Base-by-base conservation (phyloP, 768 basidiomycete genomes). In the Suillus subalutaceus region DNA sequence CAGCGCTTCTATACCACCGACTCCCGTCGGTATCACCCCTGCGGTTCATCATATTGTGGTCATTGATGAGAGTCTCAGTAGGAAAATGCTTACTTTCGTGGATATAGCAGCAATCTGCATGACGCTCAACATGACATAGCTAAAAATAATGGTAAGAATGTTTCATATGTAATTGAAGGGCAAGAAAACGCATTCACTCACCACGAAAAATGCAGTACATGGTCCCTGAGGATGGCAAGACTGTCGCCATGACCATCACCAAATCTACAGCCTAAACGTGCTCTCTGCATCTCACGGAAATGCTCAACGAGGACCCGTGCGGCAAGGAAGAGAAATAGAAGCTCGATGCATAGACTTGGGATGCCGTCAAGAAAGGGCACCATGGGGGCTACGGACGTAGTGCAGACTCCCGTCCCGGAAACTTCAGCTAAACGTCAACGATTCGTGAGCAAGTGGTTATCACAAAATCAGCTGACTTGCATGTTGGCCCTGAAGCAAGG, bases 161-260 rank as follows among this genome's bases (percentile, higher is more conserved):
- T 18, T 40, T 26, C 38, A 58, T 10, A 16, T 40, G 23, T 15
- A 40, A 38, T 15, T 8, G 15, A 10, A 41, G 41, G 55, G n/a
- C 10, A 56, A 55, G 16, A 32, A 53, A 52, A 18, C 10, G 9
- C 1, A 59, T 59, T 41, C 40, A 26, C 58, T 59, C 58, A 59
- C 58, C 38, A 59, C 38, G 40, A 40, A 59, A 59, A 59, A 59
- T 59, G 38, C 23, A 26, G 40, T 18, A 41, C 38, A 40, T 59
- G 58, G 58, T 59, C 58, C 38, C 23, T 26, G 16, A 59, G 15
- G 16, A 59, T 59, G 15, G 23, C 23, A 59, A 59, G 8, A 59
- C 16, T 26, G 2, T 59, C 58, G 16, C 26, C 5, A 30, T 10
- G 15, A 26, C 58, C 38, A 26, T 41, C 23, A 26, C 38, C 58